Evolutionary conservation across 1,284 basidiomycete species (phyloP).

Genomic region (Ustilago loliicola): DNA sequence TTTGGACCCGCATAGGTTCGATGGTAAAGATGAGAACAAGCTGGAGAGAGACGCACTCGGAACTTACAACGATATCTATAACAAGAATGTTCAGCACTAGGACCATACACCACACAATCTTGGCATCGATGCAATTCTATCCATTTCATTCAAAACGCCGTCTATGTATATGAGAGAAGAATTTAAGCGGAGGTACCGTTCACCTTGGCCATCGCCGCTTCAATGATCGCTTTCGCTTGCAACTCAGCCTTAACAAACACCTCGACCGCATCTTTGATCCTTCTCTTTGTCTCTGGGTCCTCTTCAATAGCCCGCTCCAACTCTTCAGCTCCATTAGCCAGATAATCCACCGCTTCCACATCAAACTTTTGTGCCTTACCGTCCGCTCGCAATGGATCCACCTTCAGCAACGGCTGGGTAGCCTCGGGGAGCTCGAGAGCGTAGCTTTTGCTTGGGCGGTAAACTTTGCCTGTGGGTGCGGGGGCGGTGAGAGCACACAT

Average conservation of each 20-base stretch:
- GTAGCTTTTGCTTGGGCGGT: constrained; percentile 40
- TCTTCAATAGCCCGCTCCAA: constrained; percentile 21
- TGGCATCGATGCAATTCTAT: neutral
- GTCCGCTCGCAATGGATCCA: constrained; percentile 37
- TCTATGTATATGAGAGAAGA: neutral
- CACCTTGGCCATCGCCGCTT: constrained; percentile 32
- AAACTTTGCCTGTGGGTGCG: constrained; percentile 12
- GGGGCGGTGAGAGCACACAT: constrained; percentile 21
- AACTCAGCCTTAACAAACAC: constrained; percentile 36
- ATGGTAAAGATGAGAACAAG: neutral
- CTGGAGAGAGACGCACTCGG: constrained; percentile 4
- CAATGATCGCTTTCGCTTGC: constrained; percentile 34
- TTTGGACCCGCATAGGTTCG: constrained; percentile 11
- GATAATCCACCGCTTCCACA: constrained; percentile 20
- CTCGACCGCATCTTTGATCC: constrained; percentile 41
- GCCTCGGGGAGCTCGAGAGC: constrained; percentile 21
- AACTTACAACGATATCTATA: constrained; percentile 30
- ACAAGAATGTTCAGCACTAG: constrained; percentile 17
- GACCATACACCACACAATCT: neutral
- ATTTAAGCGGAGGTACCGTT: constrained; percentile 1
- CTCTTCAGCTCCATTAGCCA: constrained; percentile 22
- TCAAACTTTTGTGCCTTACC: constrained; percentile 25
- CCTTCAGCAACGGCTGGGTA: constrained; percentile 20
- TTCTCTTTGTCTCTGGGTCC: constrained; percentile 30
- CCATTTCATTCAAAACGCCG: neutral